A percentile compares a stretch with the other conserved stretches of the same genome.
Conservation (phyloP, 2,329 filamentous ascomycete species). For the Plectosphaerella plurivora region DNA sequence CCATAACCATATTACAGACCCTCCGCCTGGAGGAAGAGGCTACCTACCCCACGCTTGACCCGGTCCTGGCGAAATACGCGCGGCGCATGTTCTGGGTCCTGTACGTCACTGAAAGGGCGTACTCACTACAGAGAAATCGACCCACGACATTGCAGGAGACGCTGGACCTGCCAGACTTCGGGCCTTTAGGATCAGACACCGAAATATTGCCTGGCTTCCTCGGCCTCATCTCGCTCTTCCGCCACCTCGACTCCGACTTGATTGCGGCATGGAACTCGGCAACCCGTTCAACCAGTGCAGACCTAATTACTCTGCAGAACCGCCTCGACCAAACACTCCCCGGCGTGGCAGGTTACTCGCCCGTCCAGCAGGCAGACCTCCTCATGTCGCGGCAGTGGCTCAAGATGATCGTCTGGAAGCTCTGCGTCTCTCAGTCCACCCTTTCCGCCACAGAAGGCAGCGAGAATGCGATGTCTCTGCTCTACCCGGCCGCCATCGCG, state of each 20-base stretch:
- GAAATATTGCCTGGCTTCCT: slow-evolving; percentile 23
- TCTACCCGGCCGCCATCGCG: slow-evolving; percentile 18
- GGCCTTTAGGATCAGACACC: slow-evolving; percentile 14
- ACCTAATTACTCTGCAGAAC: slow-evolving; percentile 4
- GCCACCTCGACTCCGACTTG: slow-evolving; percentile 20
- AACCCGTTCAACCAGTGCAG: not conserved
- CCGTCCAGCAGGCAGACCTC: slow-evolving; percentile 18
- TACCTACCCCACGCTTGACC: slow-evolving; percentile 13
- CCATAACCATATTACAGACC: slow-evolving; percentile 21
- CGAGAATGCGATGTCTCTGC: slow-evolving; percentile 18
- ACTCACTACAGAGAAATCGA: slow-evolving; percentile 23
- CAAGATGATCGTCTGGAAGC: slow-evolving; percentile 20
- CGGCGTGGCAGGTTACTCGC: slow-evolving; percentile 8
- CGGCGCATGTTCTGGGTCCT: slow-evolving; percentile 23
- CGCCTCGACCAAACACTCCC: slow-evolving; percentile 1
- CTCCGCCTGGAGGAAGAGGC: slow-evolving; percentile 22
- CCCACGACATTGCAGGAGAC: slow-evolving; percentile 19
- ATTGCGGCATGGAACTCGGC: slow-evolving; percentile 20
- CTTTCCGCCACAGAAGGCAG: slow-evolving; percentile 7
- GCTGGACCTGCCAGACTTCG: slow-evolving; percentile 15
- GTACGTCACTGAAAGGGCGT: slow-evolving; percentile 26
- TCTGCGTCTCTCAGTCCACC: slow-evolving; percentile 16
- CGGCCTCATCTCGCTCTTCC: slow-evolving; percentile 21
- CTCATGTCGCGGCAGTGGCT: slow-evolving; percentile 20
- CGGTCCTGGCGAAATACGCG: slow-evolving; percentile 14